phyloP scores from a whole-genome alignment of 495 filamentous ascomycete genomes.

The Penicillium samsonianum region DNA sequence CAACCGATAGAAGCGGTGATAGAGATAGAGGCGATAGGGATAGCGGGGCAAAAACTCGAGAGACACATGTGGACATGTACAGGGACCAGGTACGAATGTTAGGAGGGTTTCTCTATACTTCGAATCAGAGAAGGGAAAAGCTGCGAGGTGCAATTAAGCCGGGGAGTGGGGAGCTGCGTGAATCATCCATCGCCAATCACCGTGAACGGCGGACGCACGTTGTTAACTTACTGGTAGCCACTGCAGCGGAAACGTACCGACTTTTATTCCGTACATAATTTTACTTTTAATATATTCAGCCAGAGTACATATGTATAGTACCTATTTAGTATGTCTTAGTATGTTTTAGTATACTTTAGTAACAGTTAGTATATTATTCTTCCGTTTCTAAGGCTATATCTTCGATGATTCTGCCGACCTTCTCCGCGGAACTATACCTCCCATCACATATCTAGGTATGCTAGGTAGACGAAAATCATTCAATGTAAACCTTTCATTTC shows the following conservation, averaged over 20 bases:
- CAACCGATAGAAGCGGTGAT: not conserved
- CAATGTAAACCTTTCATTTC: not conserved
- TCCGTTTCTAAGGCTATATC: not conserved
- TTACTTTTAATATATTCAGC: not conserved
- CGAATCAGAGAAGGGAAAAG: slow-evolving; percentile 13
- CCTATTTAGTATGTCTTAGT: not conserved
- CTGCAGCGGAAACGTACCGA: not conserved
- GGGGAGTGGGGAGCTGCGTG: slow-evolving; percentile 22
- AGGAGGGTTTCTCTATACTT: slow-evolving; percentile 10
- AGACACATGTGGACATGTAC: not conserved
- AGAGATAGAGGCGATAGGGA: slow-evolving; percentile 4
- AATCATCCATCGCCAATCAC: slow-evolving; percentile 27
- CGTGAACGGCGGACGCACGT: slow-evolving; percentile 25
- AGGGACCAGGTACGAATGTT: slow-evolving; percentile 3
- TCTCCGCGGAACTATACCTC: not conserved
- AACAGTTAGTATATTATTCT: not conserved
- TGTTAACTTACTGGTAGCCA: slow-evolving; percentile 10
- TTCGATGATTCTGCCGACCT: not conserved
- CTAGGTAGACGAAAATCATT: not conserved
- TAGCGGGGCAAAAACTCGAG: not conserved
- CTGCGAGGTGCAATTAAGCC: slow-evolving; percentile 22
- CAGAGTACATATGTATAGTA: too few relatives aligned
- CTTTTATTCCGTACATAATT: not conserved
- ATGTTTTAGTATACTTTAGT: not conserved
- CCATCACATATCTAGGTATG: too few relatives aligned